Conservation (phyloP, 2,329 filamentous ascomycete genomes). For the Nemania sp. region DNA sequence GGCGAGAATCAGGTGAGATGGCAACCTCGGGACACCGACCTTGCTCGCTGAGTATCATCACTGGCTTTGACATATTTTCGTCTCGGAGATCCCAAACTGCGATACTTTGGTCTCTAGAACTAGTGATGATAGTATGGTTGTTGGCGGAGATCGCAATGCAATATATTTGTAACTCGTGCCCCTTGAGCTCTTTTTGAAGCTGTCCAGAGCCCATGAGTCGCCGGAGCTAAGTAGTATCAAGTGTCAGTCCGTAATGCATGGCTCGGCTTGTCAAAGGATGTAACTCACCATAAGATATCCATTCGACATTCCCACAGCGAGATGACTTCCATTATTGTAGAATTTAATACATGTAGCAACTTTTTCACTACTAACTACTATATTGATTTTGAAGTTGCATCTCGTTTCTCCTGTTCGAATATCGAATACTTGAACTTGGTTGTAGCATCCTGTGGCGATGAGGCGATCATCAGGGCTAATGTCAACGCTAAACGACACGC, state of each 20-base stretch:
- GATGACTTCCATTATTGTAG: background rate
- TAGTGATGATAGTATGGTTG: constrained; percentile 1
- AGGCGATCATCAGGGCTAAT: constrained; percentile 23
- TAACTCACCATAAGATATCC: constrained; percentile 9
- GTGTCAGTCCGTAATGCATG: background rate
- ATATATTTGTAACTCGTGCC: background rate
- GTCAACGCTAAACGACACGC: background rate
- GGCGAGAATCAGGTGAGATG: constrained; percentile 18
- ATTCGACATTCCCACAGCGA: background rate
- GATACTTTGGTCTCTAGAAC: background rate
- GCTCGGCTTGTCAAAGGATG: background rate
- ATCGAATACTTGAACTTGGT: constrained; percentile 11
- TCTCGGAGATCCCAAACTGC: constrained; percentile 15
- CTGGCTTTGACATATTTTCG: background rate
- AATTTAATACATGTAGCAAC: constrained; percentile 1
- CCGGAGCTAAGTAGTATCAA: constrained; percentile 10
- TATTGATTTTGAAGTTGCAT: constrained; percentile 7
- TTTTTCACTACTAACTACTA: no score
- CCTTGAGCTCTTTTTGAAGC: background rate
- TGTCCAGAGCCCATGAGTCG: constrained; percentile 1
- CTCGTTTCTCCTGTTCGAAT: constrained; percentile 2
- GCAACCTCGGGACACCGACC: background rate
- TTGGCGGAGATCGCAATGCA: background rate
- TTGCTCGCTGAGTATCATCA: background rate
- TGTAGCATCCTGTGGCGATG: background rate